Conservation (phyloP, 768 basidiomycete species). For the Melanogaster broomeanus region DNA sequence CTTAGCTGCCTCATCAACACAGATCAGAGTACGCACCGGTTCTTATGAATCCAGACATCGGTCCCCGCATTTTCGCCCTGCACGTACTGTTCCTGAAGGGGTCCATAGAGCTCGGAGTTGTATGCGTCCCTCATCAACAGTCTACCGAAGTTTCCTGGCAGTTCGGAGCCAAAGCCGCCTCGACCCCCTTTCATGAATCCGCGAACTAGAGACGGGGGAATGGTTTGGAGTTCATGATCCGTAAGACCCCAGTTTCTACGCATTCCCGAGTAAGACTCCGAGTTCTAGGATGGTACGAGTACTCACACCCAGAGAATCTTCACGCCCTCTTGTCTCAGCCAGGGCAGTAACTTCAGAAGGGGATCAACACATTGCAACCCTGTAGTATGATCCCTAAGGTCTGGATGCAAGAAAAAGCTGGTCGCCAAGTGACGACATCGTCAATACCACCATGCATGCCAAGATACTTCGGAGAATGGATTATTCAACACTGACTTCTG, state of each 20-base stretch:
- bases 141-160: slow-evolving; percentile 55
- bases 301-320: slow-evolving; percentile 69
- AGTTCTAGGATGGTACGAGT: not conserved
- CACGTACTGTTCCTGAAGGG: slow-evolving; percentile 55
- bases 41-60: slow-evolving; percentile 75
- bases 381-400: slow-evolving; percentile 52
- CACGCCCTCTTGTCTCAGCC: slow-evolving; percentile 48
- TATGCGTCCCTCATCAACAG: slow-evolving; percentile 57
- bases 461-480: not conserved
- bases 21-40: slow-evolving; percentile 40
- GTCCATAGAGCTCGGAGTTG: slow-evolving; percentile 65
- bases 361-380: slow-evolving; percentile 62
- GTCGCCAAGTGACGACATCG: not conserved
- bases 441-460: slow-evolving; percentile 5
- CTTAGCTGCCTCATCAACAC: not conserved
- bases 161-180: slow-evolving; percentile 54
- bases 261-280: not conserved
- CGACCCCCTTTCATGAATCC: slow-evolving; percentile 50
- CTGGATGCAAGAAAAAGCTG: slow-evolving; percentile 68
- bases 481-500: slow-evolving; percentile 57
- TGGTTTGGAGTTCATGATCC: slow-evolving; percentile 57
- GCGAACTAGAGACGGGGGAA: slow-evolving; percentile 61
- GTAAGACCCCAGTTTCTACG: slow-evolving; percentile 73
- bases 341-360: slow-evolving; percentile 48
- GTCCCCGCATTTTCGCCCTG: slow-evolving; percentile 54